These are phyloP conservation scores for Ascochyta koolunga DNA, from an alignment of 2,329 filamentous ascomycete species.

Conservation along the genomic window DNA sequence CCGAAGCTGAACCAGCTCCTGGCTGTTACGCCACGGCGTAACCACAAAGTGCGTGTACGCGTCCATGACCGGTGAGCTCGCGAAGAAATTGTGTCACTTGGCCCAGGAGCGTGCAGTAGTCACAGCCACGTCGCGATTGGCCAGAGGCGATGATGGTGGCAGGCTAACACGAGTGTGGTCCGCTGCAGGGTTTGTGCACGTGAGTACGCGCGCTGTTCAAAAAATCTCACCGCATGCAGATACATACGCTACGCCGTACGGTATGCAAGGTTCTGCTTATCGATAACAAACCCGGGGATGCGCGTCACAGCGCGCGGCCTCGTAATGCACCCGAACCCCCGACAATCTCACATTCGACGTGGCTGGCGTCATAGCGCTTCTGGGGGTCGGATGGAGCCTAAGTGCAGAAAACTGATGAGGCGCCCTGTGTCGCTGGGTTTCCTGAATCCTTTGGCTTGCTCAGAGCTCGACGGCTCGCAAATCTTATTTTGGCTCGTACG, in stretches of 20 bases:
- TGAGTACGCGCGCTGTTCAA: background rate
- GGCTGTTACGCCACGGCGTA: slow-evolving; percentile 72
- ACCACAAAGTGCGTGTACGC: slow-evolving; percentile 61
- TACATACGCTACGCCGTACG: too few species aligned
- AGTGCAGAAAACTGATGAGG: slow-evolving; percentile 12
- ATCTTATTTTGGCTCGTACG: slow-evolving; percentile 5
- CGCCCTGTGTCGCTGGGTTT: slow-evolving; percentile 7
- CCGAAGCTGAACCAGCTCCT: slow-evolving; percentile 70
- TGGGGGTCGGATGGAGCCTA: background rate
- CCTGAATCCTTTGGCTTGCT: slow-evolving; percentile 4
- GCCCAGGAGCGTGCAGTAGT: slow-evolving; percentile 1
- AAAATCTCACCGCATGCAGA: background rate
- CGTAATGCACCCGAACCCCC: background rate
- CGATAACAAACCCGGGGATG: background rate
- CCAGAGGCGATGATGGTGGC: background rate
- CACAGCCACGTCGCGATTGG: slow-evolving; percentile 8
- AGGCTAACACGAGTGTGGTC: background rate
- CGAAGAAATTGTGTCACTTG: background rate
- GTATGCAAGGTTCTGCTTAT: background rate
- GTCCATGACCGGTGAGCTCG: slow-evolving; percentile 19
- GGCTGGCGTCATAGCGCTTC: slow-evolving; percentile 9
- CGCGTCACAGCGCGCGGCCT: background rate
- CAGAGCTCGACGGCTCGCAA: background rate
- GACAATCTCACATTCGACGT: background rate
- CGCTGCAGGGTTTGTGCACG: background rate